These are phyloP conservation scores for Glomus cerebriforme DNA, from an alignment of 192 early-diverging fungal species.

Conservation along the genomic window DNA sequence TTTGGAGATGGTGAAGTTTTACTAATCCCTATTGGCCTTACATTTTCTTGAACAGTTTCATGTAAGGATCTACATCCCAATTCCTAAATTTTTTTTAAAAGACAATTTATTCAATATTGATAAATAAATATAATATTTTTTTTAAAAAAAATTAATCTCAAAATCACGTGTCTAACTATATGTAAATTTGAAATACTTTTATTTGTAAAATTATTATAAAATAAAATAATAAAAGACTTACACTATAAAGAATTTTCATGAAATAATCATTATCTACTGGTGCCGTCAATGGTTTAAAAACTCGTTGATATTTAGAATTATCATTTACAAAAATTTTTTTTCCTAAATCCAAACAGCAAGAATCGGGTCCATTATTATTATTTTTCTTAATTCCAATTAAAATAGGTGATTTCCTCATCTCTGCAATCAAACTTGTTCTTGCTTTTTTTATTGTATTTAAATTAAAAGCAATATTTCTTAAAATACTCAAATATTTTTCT, in stretches of 20 bases:
- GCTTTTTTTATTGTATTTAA: constrained; percentile 49
- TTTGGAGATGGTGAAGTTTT: constrained; percentile 39
- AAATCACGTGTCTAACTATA: too few species aligned
- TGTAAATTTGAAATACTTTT: too few species aligned
- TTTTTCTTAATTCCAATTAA: constrained; percentile 61
- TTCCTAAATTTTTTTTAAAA: too few species aligned
- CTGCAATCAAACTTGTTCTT: constrained; percentile 42
- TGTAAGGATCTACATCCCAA: constrained; percentile 71
- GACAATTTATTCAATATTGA: too few species aligned
- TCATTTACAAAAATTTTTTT: constrained; percentile 78
- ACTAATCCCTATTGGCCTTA: constrained; percentile 50
- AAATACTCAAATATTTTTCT: constrained; percentile 67
- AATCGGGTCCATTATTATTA: constrained; percentile 33
- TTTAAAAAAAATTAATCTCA: too few species aligned
- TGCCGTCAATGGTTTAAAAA: constrained; percentile 67
- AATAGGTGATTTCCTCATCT: constrained; percentile 67
- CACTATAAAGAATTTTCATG: too few species aligned
- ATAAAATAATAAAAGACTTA: too few species aligned
- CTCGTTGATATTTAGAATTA: constrained; percentile 67
- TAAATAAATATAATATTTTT: too few species aligned
- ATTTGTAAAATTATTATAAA: background rate
- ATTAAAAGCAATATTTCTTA: constrained; percentile 74
- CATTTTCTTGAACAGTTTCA: constrained; percentile 59
- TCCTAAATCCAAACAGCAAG: constrained; percentile 68
- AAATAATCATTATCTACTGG: too few species aligned